Evolutionary conservation across 306 rosid species (phyloP).

Genomic region (Delonix regia): DNA sequence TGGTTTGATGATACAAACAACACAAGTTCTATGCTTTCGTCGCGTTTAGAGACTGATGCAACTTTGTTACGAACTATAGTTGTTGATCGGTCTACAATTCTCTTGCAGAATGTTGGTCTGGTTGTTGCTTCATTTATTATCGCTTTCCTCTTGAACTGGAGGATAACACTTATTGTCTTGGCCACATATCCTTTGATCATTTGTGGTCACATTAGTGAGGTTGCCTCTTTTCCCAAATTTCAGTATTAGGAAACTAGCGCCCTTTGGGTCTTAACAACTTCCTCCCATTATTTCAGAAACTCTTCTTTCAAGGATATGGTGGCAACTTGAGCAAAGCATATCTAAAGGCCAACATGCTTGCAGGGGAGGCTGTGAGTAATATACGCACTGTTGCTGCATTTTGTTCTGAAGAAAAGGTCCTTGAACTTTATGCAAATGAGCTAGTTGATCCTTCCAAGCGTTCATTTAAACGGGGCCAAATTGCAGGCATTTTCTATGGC

Average conservation of each 20-base stretch:
- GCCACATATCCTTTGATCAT: slow-evolving; percentile 88
- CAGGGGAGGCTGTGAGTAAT: slow-evolving; percentile 93
- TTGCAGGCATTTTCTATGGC: slow-evolving; percentile 88
- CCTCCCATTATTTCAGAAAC: slow-evolving; percentile 60
- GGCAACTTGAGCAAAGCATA: slow-evolving; percentile 95
- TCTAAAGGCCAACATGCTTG: slow-evolving; percentile 86
- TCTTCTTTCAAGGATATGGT: slow-evolving; percentile 86
- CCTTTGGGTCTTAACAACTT: not conserved
- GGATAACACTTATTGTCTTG: slow-evolving; percentile 76
- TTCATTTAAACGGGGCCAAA: slow-evolving; percentile 80
- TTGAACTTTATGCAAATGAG: slow-evolving; percentile 71
- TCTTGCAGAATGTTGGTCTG: slow-evolving; percentile 77
- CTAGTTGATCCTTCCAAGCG: slow-evolving; percentile 79
- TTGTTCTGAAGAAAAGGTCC: slow-evolving; percentile 77
- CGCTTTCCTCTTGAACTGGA: slow-evolving; percentile 85
- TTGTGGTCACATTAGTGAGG: slow-evolving; percentile 99
- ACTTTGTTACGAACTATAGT: slow-evolving; percentile 73
- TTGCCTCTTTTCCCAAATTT: slow-evolving; percentile 28
- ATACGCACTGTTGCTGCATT: slow-evolving; percentile 94
- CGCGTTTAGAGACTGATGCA: slow-evolving; percentile 84
- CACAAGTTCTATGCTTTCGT: slow-evolving; percentile 86
- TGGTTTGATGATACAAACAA: slow-evolving; percentile 86
- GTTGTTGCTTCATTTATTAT: slow-evolving; percentile 73
- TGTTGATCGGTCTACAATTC: slow-evolving; percentile 83
- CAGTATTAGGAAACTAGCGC: not conserved